These are phyloP conservation scores for Beauveria brongniartii DNA, from an alignment of 2,329 filamentous ascomycete species.

Conservation along the genomic window DNA sequence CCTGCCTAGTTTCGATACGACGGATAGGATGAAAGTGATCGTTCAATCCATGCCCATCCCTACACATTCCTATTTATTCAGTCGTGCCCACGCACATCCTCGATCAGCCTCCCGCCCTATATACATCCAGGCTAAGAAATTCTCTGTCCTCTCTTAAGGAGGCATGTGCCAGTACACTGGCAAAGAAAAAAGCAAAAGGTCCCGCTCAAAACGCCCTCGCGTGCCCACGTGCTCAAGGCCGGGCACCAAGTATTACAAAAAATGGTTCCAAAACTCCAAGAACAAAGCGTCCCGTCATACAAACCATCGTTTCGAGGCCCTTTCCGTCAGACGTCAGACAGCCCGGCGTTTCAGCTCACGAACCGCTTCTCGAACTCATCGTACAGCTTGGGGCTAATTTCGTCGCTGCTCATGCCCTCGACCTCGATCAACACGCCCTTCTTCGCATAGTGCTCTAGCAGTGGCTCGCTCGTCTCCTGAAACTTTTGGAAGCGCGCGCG, in stretches of 20 bases:
- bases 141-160: not conserved
- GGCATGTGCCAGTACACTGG: not conserved
- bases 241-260: slow-evolving; percentile 1
- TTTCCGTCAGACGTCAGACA: no score
- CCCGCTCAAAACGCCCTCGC: slow-evolving; percentile 7
- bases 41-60: not conserved
- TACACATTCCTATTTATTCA: not conserved
- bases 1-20: not conserved
- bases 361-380: slow-evolving; percentile 76
- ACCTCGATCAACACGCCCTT: slow-evolving; percentile 82
- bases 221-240: not conserved
- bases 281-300: not conserved
- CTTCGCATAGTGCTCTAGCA: slow-evolving; percentile 82
- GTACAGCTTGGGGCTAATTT: slow-evolving; percentile 88
- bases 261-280: not conserved
- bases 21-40: not conserved
- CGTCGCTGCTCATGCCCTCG: slow-evolving; percentile 81
- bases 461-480: slow-evolving; percentile 72
- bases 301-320: not conserved
- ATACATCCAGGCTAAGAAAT: not conserved
- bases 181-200: not conserved
- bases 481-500: slow-evolving; percentile 73
- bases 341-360: slow-evolving; percentile 14
- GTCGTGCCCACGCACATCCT: not conserved
- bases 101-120: not conserved